Base-by-base conservation (phyloP, 2,329 filamentous ascomycete genomes). In the Aureobasidium sp. region DNA sequence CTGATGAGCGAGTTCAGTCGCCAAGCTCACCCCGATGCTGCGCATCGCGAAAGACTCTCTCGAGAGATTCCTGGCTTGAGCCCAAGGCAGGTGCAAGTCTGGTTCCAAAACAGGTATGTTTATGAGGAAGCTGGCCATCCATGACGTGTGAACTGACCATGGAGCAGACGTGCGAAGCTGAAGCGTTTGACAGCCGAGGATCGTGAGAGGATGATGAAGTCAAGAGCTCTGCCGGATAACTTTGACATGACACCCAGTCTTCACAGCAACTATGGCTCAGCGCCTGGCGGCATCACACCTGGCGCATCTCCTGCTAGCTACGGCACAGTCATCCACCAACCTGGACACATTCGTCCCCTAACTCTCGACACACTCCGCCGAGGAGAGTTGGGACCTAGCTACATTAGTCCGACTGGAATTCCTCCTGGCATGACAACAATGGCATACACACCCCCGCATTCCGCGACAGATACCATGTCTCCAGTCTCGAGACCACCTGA, bases 1-100 rank as follows among this genome's bases (percentile, higher is more conserved):
- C 79, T 97, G 62, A 96, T 96, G 91, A 96, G 90, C 75, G 92
- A 97, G 73, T 97, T 97, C 70, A 89, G 91, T 62, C 91, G 94
- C 69, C 91, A 97, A 72, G 90, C 92, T 27, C 92, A 97, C 72
- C 92, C 92, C 8, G 92, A 97, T 76, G 92, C 92, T 44, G 89
- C 90, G 50, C 91, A 96, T 73, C 83, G 92, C 65, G 92, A 96
- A 72, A 83, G 91, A 50, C 79, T 97, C 40, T 93, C 92, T 4
- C 81, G 88, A 65, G 91, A 97, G 72, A 97, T 97, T 49, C 92
- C 93, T 35, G 93, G 92, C 0, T 77, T 97, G 53, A 96, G 90
- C 69, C 90, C 92, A 40, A 85, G 92, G 64, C 92, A 97, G 73
- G 93, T 97, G 27, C 92, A 97, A 74, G 92, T 97, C 54, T 97